Evolutionary conservation across 805 yeast genomes (phyloP), one percentile per base, ranked within the genome.

Genomic region (Scheffersomyces amazonensis): DNA sequence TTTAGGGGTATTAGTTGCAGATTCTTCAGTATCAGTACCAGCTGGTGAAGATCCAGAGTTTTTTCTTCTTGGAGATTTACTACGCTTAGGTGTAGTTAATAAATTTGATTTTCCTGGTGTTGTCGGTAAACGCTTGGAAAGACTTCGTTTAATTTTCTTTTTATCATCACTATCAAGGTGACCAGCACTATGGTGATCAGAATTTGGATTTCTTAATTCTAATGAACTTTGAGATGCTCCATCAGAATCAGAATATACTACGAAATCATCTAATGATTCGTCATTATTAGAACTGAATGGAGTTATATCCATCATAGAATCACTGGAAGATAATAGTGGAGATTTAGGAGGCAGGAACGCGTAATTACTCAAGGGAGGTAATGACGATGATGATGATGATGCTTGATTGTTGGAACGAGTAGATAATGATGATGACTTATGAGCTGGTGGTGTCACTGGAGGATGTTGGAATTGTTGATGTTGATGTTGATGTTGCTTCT

Each of bases 241-340:
- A 34, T 64, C 70, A 1, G 67, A 61, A 42, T 64, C 70, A 0
- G 66, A 59, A 40, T 51, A 62, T 10, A 64, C 47, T n/a, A 54
- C 66, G 28, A 45, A 53, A 17, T 64, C 70, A 35, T 62, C 66
- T 35, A 27, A 10, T 5, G 5, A n/a, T 13, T 27, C 17, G 15
- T 15, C 17, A 27, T 27, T 27, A 41, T 45, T 40, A n/a, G 52
- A 44, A 18, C 37, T 43, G 25, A 43, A 45, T 1, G 62, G 61
- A 2, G 60, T 51, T 11, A 58, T 38, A 32, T 43, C 45, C 47
- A 52, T 41, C 29, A 50, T 40, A n/a, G 56, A 48, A 17, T 50
- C 54, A 10, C 43, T 17, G 2, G 56, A 44, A 3, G 58, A 48
- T 22, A 54, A 25, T 2, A 39, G 41, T 8, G 60, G 60, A 43